Evolutionary conservation across 2,329 filamentous ascomycete species (phyloP), one percentile per base, ranked within the genome.

Genomic region (Penicillium sp.): DNA sequence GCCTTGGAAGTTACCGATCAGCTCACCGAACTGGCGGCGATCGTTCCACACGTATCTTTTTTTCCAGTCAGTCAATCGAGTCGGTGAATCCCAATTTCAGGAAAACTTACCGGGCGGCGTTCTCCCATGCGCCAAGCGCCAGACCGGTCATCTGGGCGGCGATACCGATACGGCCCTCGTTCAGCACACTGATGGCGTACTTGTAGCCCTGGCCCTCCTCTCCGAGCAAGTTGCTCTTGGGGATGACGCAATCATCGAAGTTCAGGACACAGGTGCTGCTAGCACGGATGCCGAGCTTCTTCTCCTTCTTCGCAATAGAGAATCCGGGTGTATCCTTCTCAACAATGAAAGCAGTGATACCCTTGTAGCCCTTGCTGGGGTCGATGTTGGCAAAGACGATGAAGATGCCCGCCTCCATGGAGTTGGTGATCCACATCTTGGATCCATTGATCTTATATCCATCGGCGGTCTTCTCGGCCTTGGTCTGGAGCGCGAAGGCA

Each of bases 361-460:
- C 94, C 77, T 92, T 93, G 83, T 99, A 97, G 49, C 92, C 93
- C 79, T 93, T 92, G 78, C 85, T 87, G 0, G 89, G 92, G 71
- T 97, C 88, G 38, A 99, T 81, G 77, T 97, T 99, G 69, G 94
- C 94, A 71, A 99, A 99, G 55, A 99, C 94, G 69, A 99, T 93
- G 79, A 97, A 99, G 80, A 97, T 88, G 56, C 87, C 86, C 18
- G 94, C 89, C 78, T 99, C 94, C 79, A 93, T 87, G 47, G 90
- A 89, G 82, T 99, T 99, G 60, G 94, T 99, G 77, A 99, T 99
- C 94, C 94, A 99, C 94, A 99, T 99, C 85, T 99, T 99, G 75
- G 86, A 87, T 47, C 94, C 94, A 57, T 86, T 89, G 75, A 99
- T 89, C 76, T 83, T 87, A 80, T 93, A 99, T 32, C 93, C 92